Base-by-base conservation (phyloP, 768 basidiomycete genomes). In the Arthromyces matolae region DNA sequence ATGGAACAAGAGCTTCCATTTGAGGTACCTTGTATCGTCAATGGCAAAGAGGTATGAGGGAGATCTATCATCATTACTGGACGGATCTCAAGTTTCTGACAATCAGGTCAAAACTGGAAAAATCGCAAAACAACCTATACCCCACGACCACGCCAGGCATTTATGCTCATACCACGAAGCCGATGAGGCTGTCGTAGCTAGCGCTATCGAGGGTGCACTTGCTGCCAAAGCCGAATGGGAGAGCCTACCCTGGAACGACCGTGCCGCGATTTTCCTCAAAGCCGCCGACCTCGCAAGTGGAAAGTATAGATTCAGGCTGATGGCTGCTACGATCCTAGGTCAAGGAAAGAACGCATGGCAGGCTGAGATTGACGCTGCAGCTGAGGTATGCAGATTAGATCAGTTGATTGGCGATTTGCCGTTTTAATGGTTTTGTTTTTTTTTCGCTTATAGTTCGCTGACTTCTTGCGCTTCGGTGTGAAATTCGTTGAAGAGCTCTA, bases 291-390 rank as follows among this genome's bases (percentile, higher is more conserved):
- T 99, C 42, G 81, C 93, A 48, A 85, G 89, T 61, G 91, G 90
- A 45, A 99, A 98, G 76, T 96, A 97, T 66, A 78, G 96, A 54
- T 95, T 94, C 73, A 86, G 86, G 70, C 75, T 99, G 38, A 77
- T 97, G 71, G 96, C 96, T 33, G 93, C 95, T 32, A 98, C 95
- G 35, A 96, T 99, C 70, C 76, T 99, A 38, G 96, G 96, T 13
- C 96, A 99, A 71, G 96, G 96, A 33, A 99, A 99, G 82, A 99
- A 97, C 64, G 86, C 79, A 13, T 99, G 96, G 96, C 96, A 99
- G 71, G 96, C 96, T 13, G 96, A 99, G 76, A 98, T 99, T 53
- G 96, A 99, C 65, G 92, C 96, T 45, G 96, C 93, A 14, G 95
- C 96, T 4, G 96, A 99, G 85, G 92, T 91, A 48, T 34, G 79